Percentiles rank a stretch among this genome's conserved stretches.
phyloP scores from a whole-genome alignment of 2,329 filamentous ascomycete genomes.

The Eutypella sp. region DNA sequence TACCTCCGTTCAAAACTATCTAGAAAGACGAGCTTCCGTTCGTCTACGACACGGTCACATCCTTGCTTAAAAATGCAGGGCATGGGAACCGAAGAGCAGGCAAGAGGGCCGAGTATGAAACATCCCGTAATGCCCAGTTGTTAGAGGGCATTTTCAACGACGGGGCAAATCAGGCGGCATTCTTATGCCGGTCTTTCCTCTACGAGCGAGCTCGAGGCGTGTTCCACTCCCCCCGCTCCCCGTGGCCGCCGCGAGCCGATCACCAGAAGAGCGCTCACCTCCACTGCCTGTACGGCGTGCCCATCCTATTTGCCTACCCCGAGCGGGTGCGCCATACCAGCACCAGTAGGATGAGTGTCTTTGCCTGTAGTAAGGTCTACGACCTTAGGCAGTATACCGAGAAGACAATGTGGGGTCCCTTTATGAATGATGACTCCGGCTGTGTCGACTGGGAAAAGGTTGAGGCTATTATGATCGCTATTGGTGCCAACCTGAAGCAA shows the following conservation, averaged over 20 bases:
- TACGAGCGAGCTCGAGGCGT: conserved; percentile 51
- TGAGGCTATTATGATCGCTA: conserved; percentile 66
- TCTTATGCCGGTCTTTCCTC: conserved; percentile 60
- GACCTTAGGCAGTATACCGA: conserved; percentile 65
- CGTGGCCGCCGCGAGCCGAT: conserved; percentile 32
- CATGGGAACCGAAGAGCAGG: conserved; percentile 26
- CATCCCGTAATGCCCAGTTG: conserved; percentile 44
- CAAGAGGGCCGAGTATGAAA: conserved; percentile 30
- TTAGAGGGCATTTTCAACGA: conserved; percentile 41
- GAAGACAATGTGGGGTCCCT: conserved; percentile 65
- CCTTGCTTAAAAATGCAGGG: conserved; percentile 41
- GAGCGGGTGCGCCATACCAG: conserved; percentile 28
- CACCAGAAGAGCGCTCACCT: conserved; percentile 66
- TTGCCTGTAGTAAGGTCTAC: conserved; percentile 66
- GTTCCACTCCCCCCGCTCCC: conserved; percentile 6
- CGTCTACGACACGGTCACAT: conserved; percentile 40
- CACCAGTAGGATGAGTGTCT: conserved; percentile 44
- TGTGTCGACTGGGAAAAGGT: conserved; percentile 75
- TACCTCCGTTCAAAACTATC: background rate
- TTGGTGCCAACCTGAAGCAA: conserved; percentile 56
- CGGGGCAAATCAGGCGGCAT: conserved; percentile 49
- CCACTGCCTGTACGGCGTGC: conserved; percentile 64
- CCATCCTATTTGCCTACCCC: conserved; percentile 35
- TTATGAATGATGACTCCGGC: conserved; percentile 55
- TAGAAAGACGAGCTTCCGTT: conserved; percentile 43